These are phyloP conservation scores for Boeremia exigua DNA, from an alignment of 2,329 filamentous ascomycete species.

Conservation along the genomic window DNA sequence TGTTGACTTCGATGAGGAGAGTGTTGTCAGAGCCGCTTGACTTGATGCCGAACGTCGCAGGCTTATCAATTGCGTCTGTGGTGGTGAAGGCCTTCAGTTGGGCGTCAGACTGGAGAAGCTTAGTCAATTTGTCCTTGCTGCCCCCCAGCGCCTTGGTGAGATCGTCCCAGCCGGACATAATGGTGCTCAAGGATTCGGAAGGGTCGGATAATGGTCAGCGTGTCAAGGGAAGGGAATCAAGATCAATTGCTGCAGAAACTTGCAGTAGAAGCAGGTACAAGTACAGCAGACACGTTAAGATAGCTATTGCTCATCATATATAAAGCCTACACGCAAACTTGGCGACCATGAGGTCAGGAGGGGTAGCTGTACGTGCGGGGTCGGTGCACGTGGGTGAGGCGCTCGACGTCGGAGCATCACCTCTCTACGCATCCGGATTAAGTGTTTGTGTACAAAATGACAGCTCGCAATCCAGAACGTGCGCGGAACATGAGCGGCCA, in stretches of 20 bases:
- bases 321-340: slow-evolving; percentile 5
- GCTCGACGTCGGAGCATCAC: slow-evolving; percentile 6
- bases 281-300: neutral
- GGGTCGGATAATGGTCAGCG: neutral
- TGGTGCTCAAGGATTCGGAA: neutral
- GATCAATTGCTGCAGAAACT: neutral
- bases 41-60: slow-evolving; percentile 45
- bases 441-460: slow-evolving; percentile 4
- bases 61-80: slow-evolving; percentile 42
- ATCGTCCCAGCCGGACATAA: slow-evolving; percentile 44
- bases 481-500: neutral
- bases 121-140: slow-evolving; percentile 38
- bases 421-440: neutral
- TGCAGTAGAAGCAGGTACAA: neutral
- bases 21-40: slow-evolving; percentile 42
- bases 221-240: neutral
- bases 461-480: neutral
- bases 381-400: slow-evolving; percentile 14
- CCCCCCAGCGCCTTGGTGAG: slow-evolving; percentile 41
- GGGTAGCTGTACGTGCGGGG: slow-evolving; percentile 19
- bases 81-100: slow-evolving; percentile 47
- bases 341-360: slow-evolving; percentile 16
- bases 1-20: slow-evolving; percentile 42
- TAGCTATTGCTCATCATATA: slow-evolving; percentile 1
- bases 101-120: slow-evolving; percentile 42